Conservation (phyloP, 257 asterid species). For the Nicotiana otophora region DNA sequence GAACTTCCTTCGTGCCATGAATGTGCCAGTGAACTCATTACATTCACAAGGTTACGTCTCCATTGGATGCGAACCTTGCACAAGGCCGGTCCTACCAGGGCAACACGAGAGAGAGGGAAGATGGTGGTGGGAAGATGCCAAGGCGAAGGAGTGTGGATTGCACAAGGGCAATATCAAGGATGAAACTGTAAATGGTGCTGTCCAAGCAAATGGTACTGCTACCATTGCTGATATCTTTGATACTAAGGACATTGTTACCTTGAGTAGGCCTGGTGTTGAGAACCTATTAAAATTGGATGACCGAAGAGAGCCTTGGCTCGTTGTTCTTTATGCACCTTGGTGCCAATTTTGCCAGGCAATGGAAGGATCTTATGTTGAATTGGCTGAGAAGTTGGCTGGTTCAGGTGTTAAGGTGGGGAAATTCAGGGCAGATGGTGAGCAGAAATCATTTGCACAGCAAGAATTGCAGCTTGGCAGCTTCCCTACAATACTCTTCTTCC, state of each 20-base stretch:
- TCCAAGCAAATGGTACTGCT: constrained; percentile 31
- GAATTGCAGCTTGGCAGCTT: constrained; percentile 70
- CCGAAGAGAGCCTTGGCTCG: constrained; percentile 72
- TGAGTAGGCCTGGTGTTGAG: constrained; percentile 77
- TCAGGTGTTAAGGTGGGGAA: constrained; percentile 74
- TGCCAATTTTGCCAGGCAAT: constrained; percentile 86
- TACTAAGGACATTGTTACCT: constrained; percentile 30
- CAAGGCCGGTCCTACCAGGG: constrained; percentile 73
- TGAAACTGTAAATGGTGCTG: constrained; percentile 29
- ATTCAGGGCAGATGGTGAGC: constrained; percentile 81
- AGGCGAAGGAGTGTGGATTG: constrained; percentile 87
- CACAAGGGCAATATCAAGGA: constrained; percentile 85
- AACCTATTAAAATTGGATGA: constrained; percentile 57
- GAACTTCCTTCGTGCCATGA: constrained; percentile 67
- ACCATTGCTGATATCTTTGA: constrained; percentile 45
- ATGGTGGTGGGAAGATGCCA: constrained; percentile 99
- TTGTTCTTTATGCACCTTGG: constrained; percentile 88
- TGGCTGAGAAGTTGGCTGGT: constrained; percentile 58
- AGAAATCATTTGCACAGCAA: constrained; percentile 61
- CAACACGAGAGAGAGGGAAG: constrained; percentile 93
- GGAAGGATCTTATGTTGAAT: constrained; percentile 64
- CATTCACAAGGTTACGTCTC: constrained; percentile 71
- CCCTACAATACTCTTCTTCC: constrained; percentile 72
- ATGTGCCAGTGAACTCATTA: constrained; percentile 70
- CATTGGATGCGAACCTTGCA: constrained; percentile 91